Evolutionary conservation across 2,329 filamentous ascomycete species (phyloP).

Genomic region (Fusarium virguliforme): DNA sequence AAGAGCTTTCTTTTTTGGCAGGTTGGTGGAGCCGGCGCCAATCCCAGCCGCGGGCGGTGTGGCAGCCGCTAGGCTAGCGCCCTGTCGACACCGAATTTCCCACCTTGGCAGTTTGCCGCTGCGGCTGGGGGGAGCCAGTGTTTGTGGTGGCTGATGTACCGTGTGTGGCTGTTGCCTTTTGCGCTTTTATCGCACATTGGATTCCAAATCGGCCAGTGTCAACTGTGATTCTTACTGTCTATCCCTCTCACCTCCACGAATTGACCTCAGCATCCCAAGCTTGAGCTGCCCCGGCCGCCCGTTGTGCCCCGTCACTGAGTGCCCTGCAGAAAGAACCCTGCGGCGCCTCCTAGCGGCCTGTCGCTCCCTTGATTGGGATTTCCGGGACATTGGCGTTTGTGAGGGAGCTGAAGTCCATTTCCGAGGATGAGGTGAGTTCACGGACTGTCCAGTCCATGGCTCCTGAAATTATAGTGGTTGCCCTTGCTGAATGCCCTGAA

Average conservation of each 20-base stretch:
- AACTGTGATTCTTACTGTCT: not conserved
- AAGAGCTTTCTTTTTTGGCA: conserved; percentile 43
- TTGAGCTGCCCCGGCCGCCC: conserved; percentile 11
- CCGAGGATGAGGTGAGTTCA: not conserved
- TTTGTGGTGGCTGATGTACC: not conserved
- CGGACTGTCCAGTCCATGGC: not conserved
- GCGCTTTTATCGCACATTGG: not conserved
- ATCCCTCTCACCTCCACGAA: too few species aligned
- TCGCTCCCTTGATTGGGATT: conserved; percentile 8
- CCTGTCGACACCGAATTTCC: not conserved
- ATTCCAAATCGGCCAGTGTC: not conserved
- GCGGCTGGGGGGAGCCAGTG: not conserved
- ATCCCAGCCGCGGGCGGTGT: conserved; percentile 51
- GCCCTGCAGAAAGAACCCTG: conserved; percentile 7
- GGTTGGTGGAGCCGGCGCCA: conserved; percentile 38
- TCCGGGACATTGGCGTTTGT: conserved; percentile 1
- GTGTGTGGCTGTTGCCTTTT: conserved; percentile 5
- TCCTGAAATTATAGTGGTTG: conserved; percentile 1
- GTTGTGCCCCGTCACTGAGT: not conserved
- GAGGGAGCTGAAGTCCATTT: conserved; percentile 10
- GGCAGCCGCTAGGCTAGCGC: conserved; percentile 43
- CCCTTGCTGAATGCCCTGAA: conserved; percentile 9
- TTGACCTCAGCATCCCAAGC: not conserved
- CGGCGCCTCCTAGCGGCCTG: conserved; percentile 5
- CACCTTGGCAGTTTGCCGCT: not conserved